Evolutionary conservation across 192 early-diverging fungal genomes (phyloP).

Genomic region (Coemansia sp.): DNA sequence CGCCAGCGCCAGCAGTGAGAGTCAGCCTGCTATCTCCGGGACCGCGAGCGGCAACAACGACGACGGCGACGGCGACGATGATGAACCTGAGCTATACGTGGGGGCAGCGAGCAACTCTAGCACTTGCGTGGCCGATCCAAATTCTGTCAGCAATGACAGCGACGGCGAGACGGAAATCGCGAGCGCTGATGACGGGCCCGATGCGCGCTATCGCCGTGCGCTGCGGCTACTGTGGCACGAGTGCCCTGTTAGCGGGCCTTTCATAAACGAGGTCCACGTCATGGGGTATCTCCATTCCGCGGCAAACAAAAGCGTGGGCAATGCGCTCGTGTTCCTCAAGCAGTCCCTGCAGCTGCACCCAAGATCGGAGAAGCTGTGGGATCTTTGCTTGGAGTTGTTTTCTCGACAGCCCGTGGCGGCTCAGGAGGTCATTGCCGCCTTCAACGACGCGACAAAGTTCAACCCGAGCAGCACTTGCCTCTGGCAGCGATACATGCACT

Average conservation of each 20-base stretch:
- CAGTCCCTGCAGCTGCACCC: constrained; percentile 24
- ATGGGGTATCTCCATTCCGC: not conserved
- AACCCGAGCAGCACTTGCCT: constrained; percentile 23
- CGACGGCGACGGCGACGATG: constrained; percentile 8
- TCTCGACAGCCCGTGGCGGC: constrained; percentile 17
- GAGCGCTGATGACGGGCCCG: not conserved
- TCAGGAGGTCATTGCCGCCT: constrained; percentile 26
- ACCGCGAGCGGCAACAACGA: not conserved
- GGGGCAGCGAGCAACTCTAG: not conserved
- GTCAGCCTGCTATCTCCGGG: not conserved
- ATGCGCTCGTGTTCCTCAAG: constrained; percentile 16
- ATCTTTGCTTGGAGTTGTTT: constrained; percentile 45
- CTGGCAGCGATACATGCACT: constrained; percentile 38
- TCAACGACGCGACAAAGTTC: constrained; percentile 40
- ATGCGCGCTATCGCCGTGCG: constrained; percentile 11
- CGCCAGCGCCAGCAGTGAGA: not conserved
- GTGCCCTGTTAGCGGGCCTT: not conserved
- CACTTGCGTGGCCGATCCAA: not conserved
- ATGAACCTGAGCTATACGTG: not conserved
- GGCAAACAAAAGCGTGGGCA: constrained; percentile 19
- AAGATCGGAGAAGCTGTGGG: constrained; percentile 42
- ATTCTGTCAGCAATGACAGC: not conserved
- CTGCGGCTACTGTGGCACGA: constrained; percentile 14
- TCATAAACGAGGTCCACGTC: constrained; percentile 3
- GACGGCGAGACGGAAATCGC: not conserved